Conservation (phyloP, 2,329 filamentous ascomycete genomes). For the Arachnopeziza araneosa region DNA sequence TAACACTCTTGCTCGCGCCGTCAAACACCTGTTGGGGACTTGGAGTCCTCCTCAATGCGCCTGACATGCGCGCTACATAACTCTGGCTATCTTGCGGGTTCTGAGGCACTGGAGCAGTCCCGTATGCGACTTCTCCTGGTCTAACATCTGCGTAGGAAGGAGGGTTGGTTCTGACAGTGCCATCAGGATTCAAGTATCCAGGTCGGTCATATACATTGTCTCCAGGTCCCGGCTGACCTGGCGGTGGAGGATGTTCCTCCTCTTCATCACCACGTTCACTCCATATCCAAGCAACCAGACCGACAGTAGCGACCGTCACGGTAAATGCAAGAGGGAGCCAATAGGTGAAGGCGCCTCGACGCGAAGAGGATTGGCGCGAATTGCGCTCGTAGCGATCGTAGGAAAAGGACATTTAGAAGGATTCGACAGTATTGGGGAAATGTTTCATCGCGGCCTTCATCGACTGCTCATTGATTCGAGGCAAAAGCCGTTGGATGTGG, state of each 20-base stretch:
- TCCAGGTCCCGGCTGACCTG: constrained; percentile 42
- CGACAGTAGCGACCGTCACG: constrained; percentile 79
- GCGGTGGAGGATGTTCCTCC: constrained; percentile 45
- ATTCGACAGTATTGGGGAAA: not conserved
- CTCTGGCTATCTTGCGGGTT: constrained; percentile 44
- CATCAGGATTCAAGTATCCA: constrained; percentile 26
- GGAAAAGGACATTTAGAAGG: constrained; percentile 53
- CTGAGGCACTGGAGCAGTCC: constrained; percentile 33
- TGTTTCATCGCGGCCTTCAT: constrained; percentile 13
- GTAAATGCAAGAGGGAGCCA: constrained; percentile 88
- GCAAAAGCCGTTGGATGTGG: not conserved
- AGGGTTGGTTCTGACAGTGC: constrained; percentile 32
- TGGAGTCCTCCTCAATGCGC: constrained; percentile 73
- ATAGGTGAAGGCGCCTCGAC: constrained; percentile 65
- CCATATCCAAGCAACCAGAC: constrained; percentile 89
- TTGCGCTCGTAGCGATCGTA: constrained; percentile 53
- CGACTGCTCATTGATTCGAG: constrained; percentile 15
- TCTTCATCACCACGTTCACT: constrained; percentile 76
- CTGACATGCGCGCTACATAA: constrained; percentile 73
- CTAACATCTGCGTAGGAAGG: constrained; percentile 36
- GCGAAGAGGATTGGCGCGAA: constrained; percentile 36
- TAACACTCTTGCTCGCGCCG: constrained; percentile 73
- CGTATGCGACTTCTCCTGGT: constrained; percentile 37
- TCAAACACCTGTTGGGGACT: constrained; percentile 87
- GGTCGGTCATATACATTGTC: constrained; percentile 30